Evolutionary conservation across 768 basidiomycete species (phyloP).

Genomic region (Trametes elegans): DNA sequence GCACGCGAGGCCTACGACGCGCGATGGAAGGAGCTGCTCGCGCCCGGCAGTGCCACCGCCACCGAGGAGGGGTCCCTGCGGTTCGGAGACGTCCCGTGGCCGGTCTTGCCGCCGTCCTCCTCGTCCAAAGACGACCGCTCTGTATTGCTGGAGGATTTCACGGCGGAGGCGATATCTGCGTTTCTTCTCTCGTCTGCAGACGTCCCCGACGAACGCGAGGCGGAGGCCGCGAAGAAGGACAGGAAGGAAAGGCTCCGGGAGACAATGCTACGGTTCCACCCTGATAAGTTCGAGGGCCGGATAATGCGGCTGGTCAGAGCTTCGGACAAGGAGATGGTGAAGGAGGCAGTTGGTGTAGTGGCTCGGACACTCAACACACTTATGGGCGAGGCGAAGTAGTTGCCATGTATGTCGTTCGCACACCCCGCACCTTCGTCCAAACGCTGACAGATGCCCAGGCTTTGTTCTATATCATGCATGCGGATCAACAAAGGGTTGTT

Average conservation of each 20-base stretch:
- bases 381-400: conserved; percentile 36
- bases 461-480: too few species aligned
- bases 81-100: conserved; percentile 75
- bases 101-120: conserved; percentile 35
- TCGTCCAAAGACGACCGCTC: background rate
- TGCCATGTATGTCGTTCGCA: too few species aligned
- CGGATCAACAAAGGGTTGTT: too few species aligned
- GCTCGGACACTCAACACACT: conserved; percentile 57
- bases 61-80: conserved; percentile 33
- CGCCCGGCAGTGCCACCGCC: conserved; percentile 24
- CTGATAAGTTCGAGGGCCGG: conserved; percentile 80
- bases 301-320: conserved; percentile 51
- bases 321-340: conserved; percentile 47
- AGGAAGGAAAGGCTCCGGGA: conserved; percentile 64
- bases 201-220: background rate
- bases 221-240: conserved; percentile 41
- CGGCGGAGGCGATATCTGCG: conserved; percentile 49
- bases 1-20: conserved; percentile 54
- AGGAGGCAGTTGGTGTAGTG: conserved; percentile 62
- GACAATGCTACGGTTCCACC: conserved; percentile 71
- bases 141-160: conserved; percentile 46
- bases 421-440: too few species aligned
- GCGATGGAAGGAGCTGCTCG: conserved; percentile 54
- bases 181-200: conserved; percentile 48
- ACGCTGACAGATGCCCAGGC: too few species aligned